Evolutionary conservation across 352 stramenopile species (phyloP), one percentile per base, ranked within the genome.

Genomic region (Nothophytophthora sp.): DNA sequence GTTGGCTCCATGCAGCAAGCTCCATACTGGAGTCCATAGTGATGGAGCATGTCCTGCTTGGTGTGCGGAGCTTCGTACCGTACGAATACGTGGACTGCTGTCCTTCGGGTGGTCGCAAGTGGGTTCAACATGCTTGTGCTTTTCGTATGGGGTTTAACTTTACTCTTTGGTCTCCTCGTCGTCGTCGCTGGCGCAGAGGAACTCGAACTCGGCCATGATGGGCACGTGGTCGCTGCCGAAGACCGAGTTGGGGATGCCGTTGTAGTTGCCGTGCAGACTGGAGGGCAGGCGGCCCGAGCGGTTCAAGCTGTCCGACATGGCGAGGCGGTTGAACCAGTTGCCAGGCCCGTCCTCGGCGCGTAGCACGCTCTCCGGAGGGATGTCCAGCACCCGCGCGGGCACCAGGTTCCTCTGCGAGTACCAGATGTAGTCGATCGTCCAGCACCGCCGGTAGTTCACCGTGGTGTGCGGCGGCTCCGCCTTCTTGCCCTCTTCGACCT

Each of bases 391-490:
- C 38, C 71, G 64, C 4, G 52, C 68, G 18, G 82, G 82, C 35
- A 86, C 63, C 38, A 95, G 59, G 37, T 56, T 78, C 40, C 63
- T 82, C 9, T 70, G 70, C 35, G 84, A 90, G 70, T 92, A 91
- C 85, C 85, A 95, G 32, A 95, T 91, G 61, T 93, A 95, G 60
- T 95, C 85, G 63, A 95, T 92, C 34, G 85, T 90, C 83, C 83
- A 93, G 70, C 85, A 95, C 16, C 85, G 76, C 23, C 83, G 80
- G 38, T 75, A 95, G 52, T 95, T 95, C 33, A 93, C 85, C 0
- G 85, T 95, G 10, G 85, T 95, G 57, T 95, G 85, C 11, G 76
- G 79, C 11, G 85, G 85, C 40, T 95, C 85, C 18, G 79, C 66
- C 30, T 81, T 84, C 47, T 76, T 76, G 2, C 60, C 67, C 23